Evolutionary conservation across 2,329 filamentous ascomycete species (phyloP).

Genomic region (Alternaria panax): DNA sequence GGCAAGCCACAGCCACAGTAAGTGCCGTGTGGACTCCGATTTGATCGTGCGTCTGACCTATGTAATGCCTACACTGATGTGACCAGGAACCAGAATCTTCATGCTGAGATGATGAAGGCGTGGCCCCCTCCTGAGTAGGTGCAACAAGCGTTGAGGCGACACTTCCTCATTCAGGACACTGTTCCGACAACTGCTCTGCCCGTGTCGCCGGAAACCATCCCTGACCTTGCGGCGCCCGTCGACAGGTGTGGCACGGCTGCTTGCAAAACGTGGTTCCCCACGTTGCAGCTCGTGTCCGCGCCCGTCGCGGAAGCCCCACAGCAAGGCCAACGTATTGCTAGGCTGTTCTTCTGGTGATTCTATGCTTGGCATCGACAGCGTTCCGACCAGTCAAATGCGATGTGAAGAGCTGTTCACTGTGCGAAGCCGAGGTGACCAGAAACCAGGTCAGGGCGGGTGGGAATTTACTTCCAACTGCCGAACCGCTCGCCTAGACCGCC

Average conservation of each 20-base stretch:
- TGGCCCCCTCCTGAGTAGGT: not conserved
- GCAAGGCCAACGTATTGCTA: constrained; percentile 33
- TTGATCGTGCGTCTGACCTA: constrained; percentile 19
- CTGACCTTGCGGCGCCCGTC: constrained; percentile 25
- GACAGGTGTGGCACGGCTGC: constrained; percentile 30
- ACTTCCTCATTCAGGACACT: constrained; percentile 7
- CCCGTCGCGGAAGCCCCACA: constrained; percentile 37
- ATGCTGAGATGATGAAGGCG: not conserved
- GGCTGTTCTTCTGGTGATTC: constrained; percentile 22
- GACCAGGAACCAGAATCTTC: constrained; percentile 5
- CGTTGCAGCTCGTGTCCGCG: constrained; percentile 39
- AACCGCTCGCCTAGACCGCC: constrained; percentile 31
- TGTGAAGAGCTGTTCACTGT: constrained; percentile 2
- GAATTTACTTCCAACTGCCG: constrained; percentile 30
- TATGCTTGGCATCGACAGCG: constrained; percentile 22
- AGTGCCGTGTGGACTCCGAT: constrained; percentile 32
- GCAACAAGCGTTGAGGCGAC: constrained; percentile 14
- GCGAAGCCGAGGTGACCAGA: constrained; percentile 23
- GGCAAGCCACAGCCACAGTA: constrained; percentile 24
- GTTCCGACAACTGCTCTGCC: constrained; percentile 19
- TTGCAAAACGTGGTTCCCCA: constrained; percentile 44
- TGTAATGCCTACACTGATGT: constrained; percentile 9
- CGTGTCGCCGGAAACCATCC: constrained; percentile 15
- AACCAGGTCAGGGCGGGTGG: constrained; percentile 22
- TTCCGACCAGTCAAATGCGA: constrained; percentile 16